phyloP scores from a whole-genome alignment of 2,329 filamentous ascomycete species.

The Diaporthe longicolla region DNA sequence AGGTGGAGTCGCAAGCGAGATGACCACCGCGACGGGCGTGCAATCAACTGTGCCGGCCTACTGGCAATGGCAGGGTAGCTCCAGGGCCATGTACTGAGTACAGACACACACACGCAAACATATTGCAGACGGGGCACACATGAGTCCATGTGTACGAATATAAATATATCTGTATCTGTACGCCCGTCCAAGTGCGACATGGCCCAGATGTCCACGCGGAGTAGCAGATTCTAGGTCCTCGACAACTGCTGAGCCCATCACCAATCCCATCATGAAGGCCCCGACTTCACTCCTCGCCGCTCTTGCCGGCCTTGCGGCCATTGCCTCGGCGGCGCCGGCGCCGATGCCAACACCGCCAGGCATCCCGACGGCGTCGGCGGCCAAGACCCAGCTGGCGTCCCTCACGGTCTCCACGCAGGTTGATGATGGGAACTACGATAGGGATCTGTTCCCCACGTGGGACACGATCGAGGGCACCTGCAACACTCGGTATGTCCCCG shows the following conservation, averaged over 20 bases:
- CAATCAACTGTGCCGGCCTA: neutral
- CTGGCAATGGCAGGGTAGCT: neutral
- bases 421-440: slow-evolving; percentile 71
- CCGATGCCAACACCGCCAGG: slow-evolving; percentile 61
- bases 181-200: neutral
- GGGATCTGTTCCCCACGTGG: slow-evolving; percentile 81
- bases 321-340: slow-evolving; percentile 45
- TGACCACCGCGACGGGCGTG: slow-evolving; percentile 11
- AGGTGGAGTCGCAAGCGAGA: slow-evolving; percentile 26
- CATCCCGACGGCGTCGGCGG: slow-evolving; percentile 72
- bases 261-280: slow-evolving; percentile 43
- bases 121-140: neutral
- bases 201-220: neutral
- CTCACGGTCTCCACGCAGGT: slow-evolving; percentile 71
- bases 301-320: slow-evolving; percentile 42
- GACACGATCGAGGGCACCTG: slow-evolving; percentile 75
- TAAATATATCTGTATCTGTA: neutral
- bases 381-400: slow-evolving; percentile 68
- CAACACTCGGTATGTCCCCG: slow-evolving; percentile 70
- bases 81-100: neutral
- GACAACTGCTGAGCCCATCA: neutral
- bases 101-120: neutral
- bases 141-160: neutral
- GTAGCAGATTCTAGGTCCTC: neutral
- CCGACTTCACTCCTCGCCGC: slow-evolving; percentile 44